Evolutionary conservation across 2,329 filamentous ascomycete genomes (phyloP).

Genomic region (Nemania sp.): DNA sequence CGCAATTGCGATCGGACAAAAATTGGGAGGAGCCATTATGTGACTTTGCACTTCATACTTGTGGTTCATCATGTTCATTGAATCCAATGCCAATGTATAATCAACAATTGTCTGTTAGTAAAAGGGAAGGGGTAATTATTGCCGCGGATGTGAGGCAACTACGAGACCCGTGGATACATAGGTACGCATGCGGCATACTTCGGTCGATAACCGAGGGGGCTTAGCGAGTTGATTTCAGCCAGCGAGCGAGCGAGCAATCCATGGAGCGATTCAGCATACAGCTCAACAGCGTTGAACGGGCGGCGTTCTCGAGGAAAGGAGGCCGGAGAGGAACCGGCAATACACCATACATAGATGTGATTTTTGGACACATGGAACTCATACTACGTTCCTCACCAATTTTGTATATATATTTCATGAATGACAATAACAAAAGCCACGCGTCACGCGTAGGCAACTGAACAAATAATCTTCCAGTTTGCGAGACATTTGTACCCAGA

Average conservation of each 20-base stretch:
- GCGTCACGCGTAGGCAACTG: conserved; percentile 12
- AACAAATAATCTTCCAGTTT: no score
- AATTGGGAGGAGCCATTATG: conserved; percentile 27
- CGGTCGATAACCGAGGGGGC: conserved; percentile 13
- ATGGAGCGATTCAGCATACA: conserved; percentile 9
- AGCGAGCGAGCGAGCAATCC: conserved; percentile 29
- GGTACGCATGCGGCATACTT: conserved; percentile 9
- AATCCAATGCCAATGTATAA: conserved; percentile 45
- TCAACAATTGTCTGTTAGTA: conserved; percentile 35
- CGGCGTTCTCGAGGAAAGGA: conserved; percentile 27
- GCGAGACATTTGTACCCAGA: no score
- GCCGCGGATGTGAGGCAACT: not conserved
- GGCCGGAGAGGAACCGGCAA: conserved; percentile 3
- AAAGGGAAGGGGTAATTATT: conserved; percentile 27
- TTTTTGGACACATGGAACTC: conserved; percentile 14
- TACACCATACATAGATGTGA: conserved; percentile 16
- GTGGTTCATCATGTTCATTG: conserved; percentile 32
- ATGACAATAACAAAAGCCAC: conserved; percentile 28
- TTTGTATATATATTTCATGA: conserved; percentile 36
- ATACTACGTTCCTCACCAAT: conserved; percentile 7
- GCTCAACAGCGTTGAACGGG: conserved; percentile 15
- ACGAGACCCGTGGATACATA: conserved; percentile 8
- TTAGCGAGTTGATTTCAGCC: conserved; percentile 28
- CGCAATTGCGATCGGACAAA: conserved; percentile 42
- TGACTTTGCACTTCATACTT: conserved; percentile 30